Conservation (phyloP, 306 rosid genomes). For the Sindora glabra region DNA sequence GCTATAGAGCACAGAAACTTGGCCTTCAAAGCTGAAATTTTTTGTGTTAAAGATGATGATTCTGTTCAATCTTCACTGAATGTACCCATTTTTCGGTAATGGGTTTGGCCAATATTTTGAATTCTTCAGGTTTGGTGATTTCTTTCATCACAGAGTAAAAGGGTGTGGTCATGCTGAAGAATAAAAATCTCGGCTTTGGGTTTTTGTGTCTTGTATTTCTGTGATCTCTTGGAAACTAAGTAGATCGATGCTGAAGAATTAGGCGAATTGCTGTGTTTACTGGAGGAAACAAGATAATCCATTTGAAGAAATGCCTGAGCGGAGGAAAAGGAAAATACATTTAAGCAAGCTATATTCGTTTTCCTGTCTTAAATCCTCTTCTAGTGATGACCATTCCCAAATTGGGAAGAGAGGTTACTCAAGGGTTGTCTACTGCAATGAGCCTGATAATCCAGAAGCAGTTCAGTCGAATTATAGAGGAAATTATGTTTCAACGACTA, state of each 20-base stretch:
- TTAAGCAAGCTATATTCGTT: constrained; percentile 64
- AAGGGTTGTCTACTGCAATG: constrained; percentile 67
- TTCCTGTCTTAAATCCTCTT: constrained; percentile 41
- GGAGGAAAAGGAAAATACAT: constrained; percentile 40
- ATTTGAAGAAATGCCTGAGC: constrained; percentile 44
- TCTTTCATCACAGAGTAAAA: not conserved
- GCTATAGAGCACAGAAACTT: not conserved
- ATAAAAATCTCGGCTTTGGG: constrained; percentile 17
- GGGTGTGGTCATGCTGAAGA: not conserved
- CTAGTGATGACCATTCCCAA: constrained; percentile 41
- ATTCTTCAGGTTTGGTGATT: constrained; percentile 3
- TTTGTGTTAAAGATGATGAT: constrained; percentile 8
- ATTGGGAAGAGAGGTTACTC: constrained; percentile 67
- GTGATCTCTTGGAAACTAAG: constrained; percentile 17
- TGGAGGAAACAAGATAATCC: constrained; percentile 11
- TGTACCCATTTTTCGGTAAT: constrained; percentile 26
- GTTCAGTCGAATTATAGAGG: constrained; percentile 49
- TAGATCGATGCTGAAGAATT: constrained; percentile 5
- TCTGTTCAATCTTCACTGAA: constrained; percentile 10
- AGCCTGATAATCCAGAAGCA: constrained; percentile 42
- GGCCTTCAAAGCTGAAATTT: constrained; percentile 9
- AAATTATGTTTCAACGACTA: constrained; percentile 76
- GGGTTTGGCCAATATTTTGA: constrained; percentile 18
- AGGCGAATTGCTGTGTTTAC: constrained; percentile 12
- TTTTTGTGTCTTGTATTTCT: constrained; percentile 12